Evolutionary conservation across 352 stramenopile species (phyloP).

Genomic region (Phytopythium ostracodes): DNA sequence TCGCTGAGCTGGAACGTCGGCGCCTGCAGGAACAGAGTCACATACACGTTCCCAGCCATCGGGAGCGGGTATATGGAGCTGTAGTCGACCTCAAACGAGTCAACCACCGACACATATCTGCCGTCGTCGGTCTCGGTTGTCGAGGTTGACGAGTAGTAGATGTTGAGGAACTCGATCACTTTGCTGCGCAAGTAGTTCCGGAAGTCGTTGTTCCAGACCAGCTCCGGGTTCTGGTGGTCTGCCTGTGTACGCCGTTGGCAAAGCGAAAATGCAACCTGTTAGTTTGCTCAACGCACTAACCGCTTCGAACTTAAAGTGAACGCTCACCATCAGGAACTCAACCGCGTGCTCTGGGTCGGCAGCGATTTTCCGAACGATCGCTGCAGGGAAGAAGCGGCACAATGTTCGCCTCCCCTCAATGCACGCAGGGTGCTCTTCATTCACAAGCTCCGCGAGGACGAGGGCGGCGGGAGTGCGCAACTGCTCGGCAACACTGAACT

Average conservation of each 20-base stretch:
- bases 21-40: slow-evolving; percentile 91
- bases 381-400: slow-evolving; percentile 66
- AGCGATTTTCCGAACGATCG: slow-evolving; percentile 57
- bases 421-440: slow-evolving; percentile 33
- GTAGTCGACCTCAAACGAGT: slow-evolving; percentile 75
- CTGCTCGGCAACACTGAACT: slow-evolving; percentile 45
- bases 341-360: slow-evolving; percentile 43
- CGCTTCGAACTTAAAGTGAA: background rate
- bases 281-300: background rate
- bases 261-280: background rate
- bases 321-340: slow-evolving; percentile 53
- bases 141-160: slow-evolving; percentile 61
- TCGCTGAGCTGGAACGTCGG: slow-evolving; percentile 91
- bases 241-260: slow-evolving; percentile 29
- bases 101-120: slow-evolving; percentile 35
- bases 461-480: slow-evolving; percentile 58
- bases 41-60: slow-evolving; percentile 86
- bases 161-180: slow-evolving; percentile 71
- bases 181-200: slow-evolving; percentile 76
- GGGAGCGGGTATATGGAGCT: slow-evolving; percentile 60
- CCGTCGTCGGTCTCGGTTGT: slow-evolving; percentile 35
- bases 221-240: slow-evolving; percentile 91
- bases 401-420: slow-evolving; percentile 48
- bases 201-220: slow-evolving; percentile 92
- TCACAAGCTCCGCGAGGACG: slow-evolving; percentile 61